phyloP scores from a whole-genome alignment of 192 early-diverging fungal genomes.

The Coemansia sp. region DNA sequence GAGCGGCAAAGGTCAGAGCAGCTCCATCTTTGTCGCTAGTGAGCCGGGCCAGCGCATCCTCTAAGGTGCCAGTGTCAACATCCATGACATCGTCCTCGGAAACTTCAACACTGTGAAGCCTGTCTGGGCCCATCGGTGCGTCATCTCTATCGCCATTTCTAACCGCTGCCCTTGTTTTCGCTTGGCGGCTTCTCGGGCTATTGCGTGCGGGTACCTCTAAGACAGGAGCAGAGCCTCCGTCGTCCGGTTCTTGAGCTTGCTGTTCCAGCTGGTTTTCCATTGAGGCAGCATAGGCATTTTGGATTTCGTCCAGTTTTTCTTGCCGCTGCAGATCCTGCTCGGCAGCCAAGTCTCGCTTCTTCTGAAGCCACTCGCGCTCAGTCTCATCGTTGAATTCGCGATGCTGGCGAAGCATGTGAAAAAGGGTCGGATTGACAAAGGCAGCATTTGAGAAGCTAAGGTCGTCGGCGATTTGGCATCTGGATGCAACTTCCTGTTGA shows the following conservation, averaged over 20 bases:
- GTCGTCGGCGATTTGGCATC: slow-evolving; percentile 50
- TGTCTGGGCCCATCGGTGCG: background rate
- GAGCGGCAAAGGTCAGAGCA: background rate
- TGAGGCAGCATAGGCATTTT: slow-evolving; percentile 1
- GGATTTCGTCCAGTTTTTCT: slow-evolving; percentile 13
- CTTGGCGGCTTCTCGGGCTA: background rate
- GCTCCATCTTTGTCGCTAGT: slow-evolving; percentile 3
- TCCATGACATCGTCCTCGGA: slow-evolving; percentile 19
- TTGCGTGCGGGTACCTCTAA: background rate
- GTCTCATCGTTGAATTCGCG: slow-evolving; percentile 57
- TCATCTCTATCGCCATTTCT: background rate
- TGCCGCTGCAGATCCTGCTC: slow-evolving; percentile 31
- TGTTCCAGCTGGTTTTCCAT: slow-evolving; percentile 1
- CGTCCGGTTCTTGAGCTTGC: background rate
- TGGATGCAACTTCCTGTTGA: slow-evolving; percentile 26
- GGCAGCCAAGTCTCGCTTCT: slow-evolving; percentile 39
- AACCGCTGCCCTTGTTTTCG: background rate
- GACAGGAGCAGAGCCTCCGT: background rate
- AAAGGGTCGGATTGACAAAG: slow-evolving; percentile 55
- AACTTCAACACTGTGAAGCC: slow-evolving; percentile 22
- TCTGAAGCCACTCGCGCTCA: slow-evolving; percentile 47
- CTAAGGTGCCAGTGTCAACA: slow-evolving; percentile 36
- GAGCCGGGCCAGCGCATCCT: slow-evolving; percentile 49
- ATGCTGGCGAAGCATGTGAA: slow-evolving; percentile 55
- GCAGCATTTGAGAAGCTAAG: slow-evolving; percentile 52